Base-by-base conservation (phyloP, 768 basidiomycete species). In the Xerocomus potaroensis region DNA sequence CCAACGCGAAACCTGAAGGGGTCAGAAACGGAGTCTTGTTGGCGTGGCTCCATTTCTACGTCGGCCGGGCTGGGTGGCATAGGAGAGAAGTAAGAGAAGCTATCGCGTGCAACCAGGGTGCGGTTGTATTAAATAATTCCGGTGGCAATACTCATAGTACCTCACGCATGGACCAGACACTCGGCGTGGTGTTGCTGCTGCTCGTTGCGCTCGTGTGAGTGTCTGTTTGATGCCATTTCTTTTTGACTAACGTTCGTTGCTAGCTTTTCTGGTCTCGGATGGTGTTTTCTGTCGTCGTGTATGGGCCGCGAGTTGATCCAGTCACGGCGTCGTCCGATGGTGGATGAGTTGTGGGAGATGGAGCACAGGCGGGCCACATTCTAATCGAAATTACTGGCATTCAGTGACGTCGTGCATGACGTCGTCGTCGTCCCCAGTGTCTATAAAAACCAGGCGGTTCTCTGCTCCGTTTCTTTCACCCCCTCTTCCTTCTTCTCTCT, bases 221-320 rank as follows among this genome's bases (percentile, higher is more conserved):
- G 16, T 36, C 10, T 9, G 29, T 48, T 41, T 44, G 6, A 15
- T 40, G 29, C 21, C 23, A 14, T 1, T 24, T 41, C 1, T 33
- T 37, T 10, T 37, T n/a, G n/a, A n/a, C 60, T 48, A 43, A 48
- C 45, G 16, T 38, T 27, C 10, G 30, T 57, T 36, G 14, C 19
- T 15, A 81, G 79, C 31, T 60, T 75, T 31, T 71, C 75, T 14
- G 68, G 75, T 23, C 57, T 84, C 7, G 72, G 74, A 33, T 84
- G 84, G 80, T 87, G 84, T 57, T 63, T 84, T 49, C 63, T 86
- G 41, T 83, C 82, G 27, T 84, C 83, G 7, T 84, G 84, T 66
- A 61, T 85, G 48, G 84, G 84, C 21, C 43, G 26, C 43, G 43
- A 45, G 14, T 30, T 45, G 19, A 15, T 36, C 23, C 66, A 64